Evolutionary conservation across 441 rosid genomes (phyloP), one percentile per base, ranked within the genome.

Genomic region (Croton setiger): DNA sequence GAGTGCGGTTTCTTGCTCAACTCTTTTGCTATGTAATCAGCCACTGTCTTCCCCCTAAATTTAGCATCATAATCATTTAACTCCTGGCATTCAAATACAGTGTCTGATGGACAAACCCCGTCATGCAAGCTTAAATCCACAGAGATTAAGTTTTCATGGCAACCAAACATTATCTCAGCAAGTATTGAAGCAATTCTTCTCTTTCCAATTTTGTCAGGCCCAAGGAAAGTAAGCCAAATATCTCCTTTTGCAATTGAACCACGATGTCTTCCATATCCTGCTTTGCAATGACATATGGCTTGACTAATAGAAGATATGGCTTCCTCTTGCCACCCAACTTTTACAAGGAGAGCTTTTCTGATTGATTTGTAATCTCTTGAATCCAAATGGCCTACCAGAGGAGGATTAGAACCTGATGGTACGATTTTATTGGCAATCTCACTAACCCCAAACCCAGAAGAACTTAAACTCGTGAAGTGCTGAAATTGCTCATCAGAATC

Each of bases 191-290:
- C 96, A 66, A 87, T 77, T 79, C 78, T 84, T 81, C 75, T 83
- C 78, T 89, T 91, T 36, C 88, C 97, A 35, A 79, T 76, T 68
- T 68, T 75, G 64, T 93, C 96, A 5, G 90, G 91, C 69, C 98
- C 98, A 60, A 89, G 84, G 80, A 93, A 86, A 74, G 84, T 81
- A 18, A 93, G 73, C 93, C 95, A 93, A 59, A 85, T 69, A 73
- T 80, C 87, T 67, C 84, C 74, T 76, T 80, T 76, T 59, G 77
- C 53, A 54, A 56, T 61, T 20, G 75, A 41, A 62, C 72, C 70
- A 2, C 3, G 18, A 49, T 5, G 43, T 48, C 73, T 76, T 60
- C 69, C 71, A 33, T 70, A 66, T 69, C 82, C 74, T 9, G 74
- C 64, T 79, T 78, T 82, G 70, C 81, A 82, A 43, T 54, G 74